Evolutionary conservation across 371 early-diverging fungal species (phyloP), one percentile per base, ranked within the genome.

Genomic region (Neoconidiobolus thromboides): DNA sequence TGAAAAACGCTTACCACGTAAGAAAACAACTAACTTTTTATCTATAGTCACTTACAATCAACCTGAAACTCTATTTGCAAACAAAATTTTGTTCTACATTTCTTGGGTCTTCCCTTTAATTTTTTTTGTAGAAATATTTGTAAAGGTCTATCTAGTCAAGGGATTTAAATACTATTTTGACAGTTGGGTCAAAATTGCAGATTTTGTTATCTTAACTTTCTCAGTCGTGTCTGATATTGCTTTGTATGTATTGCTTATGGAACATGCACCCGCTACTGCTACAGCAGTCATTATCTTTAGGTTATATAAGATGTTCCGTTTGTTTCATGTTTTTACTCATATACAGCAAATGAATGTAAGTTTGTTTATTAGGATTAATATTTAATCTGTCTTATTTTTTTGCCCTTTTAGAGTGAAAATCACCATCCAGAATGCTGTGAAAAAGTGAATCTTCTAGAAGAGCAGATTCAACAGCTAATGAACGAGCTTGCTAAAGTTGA

Each of bases 31-130:
- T 26, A 26, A 26, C 26, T 26, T 26, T 26, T 3, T 42, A 3
- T 55, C 15, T 4, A 12, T 5, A 37, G 37, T 43, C 40, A 37
- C 4, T 9, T 55, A 37, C 26, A 15, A 10, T 42, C 4, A 5
- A 15, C 55, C 55, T 5, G 6, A 6, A n/a, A 55, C 5, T n/a
- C 15, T 37, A 14, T 4, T 55, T 7, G 37, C 37, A 5, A 5
- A 55, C 15, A 6, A 26, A 15, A 39, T 55, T 4, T 15, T 55
- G 15, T 55, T 55, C 15, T 6, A 3, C 3, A 42, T 55, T 39
- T 37, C 38, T 55, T 55, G 55, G 55, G 43, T 55, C 37, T 55
- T 55, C 37, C 55, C 55, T 3, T 7, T 15, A 6, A 55, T 55
- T 5, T 55, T 55, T 15, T 10, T 55, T n/a, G 15, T 55, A 6